Evolutionary conservation across 192 early-diverging fungal genomes (phyloP).

Genomic region (Coemansia sp.): DNA sequence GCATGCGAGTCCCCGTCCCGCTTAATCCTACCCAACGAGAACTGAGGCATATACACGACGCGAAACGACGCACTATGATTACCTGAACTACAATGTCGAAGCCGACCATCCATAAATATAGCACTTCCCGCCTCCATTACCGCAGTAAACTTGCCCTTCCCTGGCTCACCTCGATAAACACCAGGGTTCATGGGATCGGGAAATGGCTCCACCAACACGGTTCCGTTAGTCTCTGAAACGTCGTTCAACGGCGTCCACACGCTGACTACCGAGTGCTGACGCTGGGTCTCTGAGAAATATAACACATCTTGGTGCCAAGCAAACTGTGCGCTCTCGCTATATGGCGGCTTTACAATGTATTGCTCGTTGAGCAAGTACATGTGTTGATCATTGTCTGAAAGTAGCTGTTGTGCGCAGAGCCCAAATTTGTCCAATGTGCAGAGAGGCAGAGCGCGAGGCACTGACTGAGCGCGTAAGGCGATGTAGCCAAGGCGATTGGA

Average conservation of each 20-base stretch:
- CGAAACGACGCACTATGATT: slow-evolving; percentile 24
- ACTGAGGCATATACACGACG: slow-evolving; percentile 51
- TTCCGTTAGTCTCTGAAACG: slow-evolving; percentile 37
- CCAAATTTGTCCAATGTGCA: slow-evolving; percentile 49
- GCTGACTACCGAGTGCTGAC: slow-evolving; percentile 31
- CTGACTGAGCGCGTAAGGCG: slow-evolving; percentile 17
- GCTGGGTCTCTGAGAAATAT: slow-evolving; percentile 32
- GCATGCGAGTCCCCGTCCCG: not conserved
- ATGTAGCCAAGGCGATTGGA: slow-evolving; percentile 19
- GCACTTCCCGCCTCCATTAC: slow-evolving; percentile 37
- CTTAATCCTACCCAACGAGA: slow-evolving; percentile 32
- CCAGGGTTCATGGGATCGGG: slow-evolving; percentile 31
- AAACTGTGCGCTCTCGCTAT: slow-evolving; percentile 28
- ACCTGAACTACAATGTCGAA: slow-evolving; percentile 46
- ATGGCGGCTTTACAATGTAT: slow-evolving; percentile 56
- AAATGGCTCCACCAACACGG: slow-evolving; percentile 47
- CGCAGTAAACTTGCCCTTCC: slow-evolving; percentile 10
- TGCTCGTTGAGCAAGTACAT: slow-evolving; percentile 51
- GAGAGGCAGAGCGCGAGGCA: not conserved
- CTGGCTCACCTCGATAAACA: slow-evolving; percentile 5
- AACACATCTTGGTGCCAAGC: slow-evolving; percentile 52
- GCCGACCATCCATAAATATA: slow-evolving; percentile 52
- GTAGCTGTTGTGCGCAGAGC: slow-evolving; percentile 32
- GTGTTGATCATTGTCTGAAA: not conserved
- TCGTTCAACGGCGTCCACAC: slow-evolving; percentile 45